Base-by-base conservation (phyloP, 495 filamentous ascomycete species). In the Penicillium coprophilum region DNA sequence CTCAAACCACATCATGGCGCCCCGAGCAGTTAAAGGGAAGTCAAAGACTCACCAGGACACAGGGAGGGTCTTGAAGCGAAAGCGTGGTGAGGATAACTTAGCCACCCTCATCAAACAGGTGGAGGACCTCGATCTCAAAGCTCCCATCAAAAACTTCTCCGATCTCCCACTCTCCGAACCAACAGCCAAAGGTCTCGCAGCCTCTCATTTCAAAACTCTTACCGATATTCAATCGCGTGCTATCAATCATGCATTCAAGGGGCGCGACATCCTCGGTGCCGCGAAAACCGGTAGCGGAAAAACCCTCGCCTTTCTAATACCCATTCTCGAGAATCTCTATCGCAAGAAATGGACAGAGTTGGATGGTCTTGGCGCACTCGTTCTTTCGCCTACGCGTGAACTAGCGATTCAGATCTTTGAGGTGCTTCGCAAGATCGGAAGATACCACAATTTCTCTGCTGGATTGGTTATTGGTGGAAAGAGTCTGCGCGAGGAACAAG, bases 281-380 rank as follows among this genome's bases (percentile, higher is more conserved):
- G 94, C 94, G 39, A 97, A 96, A 71, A 99, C 94, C 2, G 94
- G 94, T 44, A 93, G 89, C 71, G 94, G 94, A 56, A 99, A 99
- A 75, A 99, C 94, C 0, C 77, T 99, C 38, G 89, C 95, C 4
- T 99, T 99, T 69, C 71, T 99, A 11, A 72, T 97, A 6, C 94
- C 94, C 2, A 87, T 96, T 6, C 82, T 99, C 50, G 94, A 99
- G 68, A 94, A 92, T 61, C 85, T 99, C n/a, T 96, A 95, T 72
- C 85, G 90, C 56, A 85, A 82, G 53, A 87, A 84, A 83, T 96
- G 92, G 88, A 87, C 93, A 34, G 87, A 95, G 60, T 77, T 87
- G 60, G 94, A 99, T 72, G 94, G 94, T 2, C 73, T 99, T 45
- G 92, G 93, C 3, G 94, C 93, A 1, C 79, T 99, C 47, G 89